Evolutionary conservation across 2,329 filamentous ascomycete genomes (phyloP).

Genomic region (Arthrinium phaeospermum): DNA sequence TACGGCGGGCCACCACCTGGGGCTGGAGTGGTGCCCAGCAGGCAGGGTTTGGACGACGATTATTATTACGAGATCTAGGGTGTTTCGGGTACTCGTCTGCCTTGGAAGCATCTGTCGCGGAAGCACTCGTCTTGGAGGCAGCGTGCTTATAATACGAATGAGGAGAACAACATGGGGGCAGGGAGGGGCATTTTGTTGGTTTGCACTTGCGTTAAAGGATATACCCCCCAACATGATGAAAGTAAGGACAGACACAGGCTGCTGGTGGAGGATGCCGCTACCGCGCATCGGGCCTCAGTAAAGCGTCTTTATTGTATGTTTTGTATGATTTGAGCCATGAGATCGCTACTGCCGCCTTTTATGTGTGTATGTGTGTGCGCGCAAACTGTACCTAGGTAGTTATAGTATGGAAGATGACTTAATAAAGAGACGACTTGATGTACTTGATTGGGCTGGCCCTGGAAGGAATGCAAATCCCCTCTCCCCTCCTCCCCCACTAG

Average conservation of each 20-base stretch:
- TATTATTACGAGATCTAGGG: constrained; percentile 62
- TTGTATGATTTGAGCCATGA: not conserved
- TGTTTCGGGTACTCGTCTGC: constrained; percentile 9
- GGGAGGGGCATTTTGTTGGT: constrained; percentile 14
- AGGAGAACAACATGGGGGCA: not conserved
- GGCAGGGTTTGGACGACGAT: constrained; percentile 87
- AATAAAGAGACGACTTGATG: not conserved
- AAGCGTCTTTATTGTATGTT: not conserved
- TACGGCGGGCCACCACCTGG: constrained; percentile 72
- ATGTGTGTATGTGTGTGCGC: not conserved
- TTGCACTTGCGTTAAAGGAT: constrained; percentile 20
- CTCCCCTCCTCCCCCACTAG: not conserved
- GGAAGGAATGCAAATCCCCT: not conserved
- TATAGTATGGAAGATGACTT: not conserved
- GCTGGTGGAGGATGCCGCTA: not conserved
- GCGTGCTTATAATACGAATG: not conserved
- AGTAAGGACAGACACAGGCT: not conserved
- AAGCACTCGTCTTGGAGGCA: not conserved
- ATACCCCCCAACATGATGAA: constrained; percentile 20
- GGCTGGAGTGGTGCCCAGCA: constrained; percentile 76
- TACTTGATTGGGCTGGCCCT: too few species aligned
- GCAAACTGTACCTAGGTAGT: not conserved
- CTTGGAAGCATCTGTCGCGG: not conserved
- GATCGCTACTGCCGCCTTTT: not conserved
- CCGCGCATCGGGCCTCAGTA: not conserved